These are phyloP conservation scores for Fistulinella prunicolor DNA, from an alignment of 768 basidiomycete genomes.

Conservation along the genomic window DNA sequence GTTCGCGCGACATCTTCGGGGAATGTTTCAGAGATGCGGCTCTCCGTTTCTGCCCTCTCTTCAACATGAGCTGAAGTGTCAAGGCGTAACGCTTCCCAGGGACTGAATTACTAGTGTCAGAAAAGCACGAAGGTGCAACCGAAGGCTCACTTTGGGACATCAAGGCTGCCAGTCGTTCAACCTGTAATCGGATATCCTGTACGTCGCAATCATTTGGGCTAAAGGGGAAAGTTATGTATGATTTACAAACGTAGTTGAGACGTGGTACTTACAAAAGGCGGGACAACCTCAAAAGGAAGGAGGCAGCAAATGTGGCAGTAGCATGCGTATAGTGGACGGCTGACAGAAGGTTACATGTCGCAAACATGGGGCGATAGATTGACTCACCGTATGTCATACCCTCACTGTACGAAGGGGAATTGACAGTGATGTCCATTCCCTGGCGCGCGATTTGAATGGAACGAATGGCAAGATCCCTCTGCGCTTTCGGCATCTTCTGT, in stretches of 20 bases:
- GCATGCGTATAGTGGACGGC: slow-evolving; percentile 92
- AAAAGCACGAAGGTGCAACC: neutral
- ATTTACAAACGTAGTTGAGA: neutral
- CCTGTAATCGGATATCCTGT: slow-evolving; percentile 65
- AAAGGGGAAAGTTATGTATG: neutral
- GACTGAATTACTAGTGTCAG: slow-evolving; percentile 46
- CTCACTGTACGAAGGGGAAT: slow-evolving; percentile 79
- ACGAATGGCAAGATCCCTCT: slow-evolving; percentile 74
- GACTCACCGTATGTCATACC: slow-evolving; percentile 86
- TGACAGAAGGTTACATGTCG: slow-evolving; percentile 26
- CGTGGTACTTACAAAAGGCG: slow-evolving; percentile 73
- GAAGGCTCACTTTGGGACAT: slow-evolving; percentile 70
- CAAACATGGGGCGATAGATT: neutral
- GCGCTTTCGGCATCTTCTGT: slow-evolving; percentile 73
- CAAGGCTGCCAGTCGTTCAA: slow-evolving; percentile 72
- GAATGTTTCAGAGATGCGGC: slow-evolving; percentile 56
- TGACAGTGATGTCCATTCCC: slow-evolving; percentile 82
- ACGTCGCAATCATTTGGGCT: slow-evolving; percentile 86
- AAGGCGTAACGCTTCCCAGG: slow-evolving; percentile 92
- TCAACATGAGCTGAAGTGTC: slow-evolving; percentile 86
- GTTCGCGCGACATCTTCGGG: slow-evolving; percentile 55
- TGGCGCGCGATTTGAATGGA: slow-evolving; percentile 82
- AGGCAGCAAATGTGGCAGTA: slow-evolving; percentile 90
- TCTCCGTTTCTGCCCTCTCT: slow-evolving; percentile 64
- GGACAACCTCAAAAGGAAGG: slow-evolving; percentile 81